Evolutionary conservation across 306 rosid species (phyloP), one percentile per base, ranked within the genome.

Genomic region (Coriaria nepalensis): DNA sequence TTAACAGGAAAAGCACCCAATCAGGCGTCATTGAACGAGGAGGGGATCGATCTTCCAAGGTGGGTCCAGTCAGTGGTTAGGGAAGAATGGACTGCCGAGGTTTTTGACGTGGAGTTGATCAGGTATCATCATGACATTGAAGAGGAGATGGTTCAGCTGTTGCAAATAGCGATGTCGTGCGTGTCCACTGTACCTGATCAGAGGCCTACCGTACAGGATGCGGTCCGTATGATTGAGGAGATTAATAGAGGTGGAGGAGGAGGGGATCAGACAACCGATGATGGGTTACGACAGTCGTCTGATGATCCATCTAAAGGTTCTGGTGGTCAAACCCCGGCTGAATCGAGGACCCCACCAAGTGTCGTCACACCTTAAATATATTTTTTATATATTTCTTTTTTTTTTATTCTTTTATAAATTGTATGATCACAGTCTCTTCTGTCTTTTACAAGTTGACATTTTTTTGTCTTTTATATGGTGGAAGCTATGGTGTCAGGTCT

Each of bases 51-150:
- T 36, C 81, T 92, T 0, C 99, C 99, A 0, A 56, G 99, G 73
- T 92, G 99, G 99, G 99, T 92, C 43, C 99, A 86, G 52, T 92
- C 99, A 0, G 99, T 92, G 49, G 99, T 92, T 5, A 76, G 99
- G 0, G 96, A 92, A 50, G 99, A 92, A 42, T 92, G 99, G 99
- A 92, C 99, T 2, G 99, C 99, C 2, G 99, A 92, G 60, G 99
- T 92, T 6, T 92, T 92, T 33, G 98, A 92, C 8, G 79, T 87
- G 2, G 98, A 92, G 57, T 72, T 92, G 2, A 92, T 92, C 94
- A 82, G 96, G 78, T 79, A 71, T 51, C 87, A 86, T 8, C 87
- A 86, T 8, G 86, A 82, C 62, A 82, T 92, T 0, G 98, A 92
- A 36, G 98, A 92, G 6, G 98, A 92, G 74, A 92, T 92, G 98